Base-by-base conservation (phyloP, 441 rosid species). In the Populus hybrid region DNA sequence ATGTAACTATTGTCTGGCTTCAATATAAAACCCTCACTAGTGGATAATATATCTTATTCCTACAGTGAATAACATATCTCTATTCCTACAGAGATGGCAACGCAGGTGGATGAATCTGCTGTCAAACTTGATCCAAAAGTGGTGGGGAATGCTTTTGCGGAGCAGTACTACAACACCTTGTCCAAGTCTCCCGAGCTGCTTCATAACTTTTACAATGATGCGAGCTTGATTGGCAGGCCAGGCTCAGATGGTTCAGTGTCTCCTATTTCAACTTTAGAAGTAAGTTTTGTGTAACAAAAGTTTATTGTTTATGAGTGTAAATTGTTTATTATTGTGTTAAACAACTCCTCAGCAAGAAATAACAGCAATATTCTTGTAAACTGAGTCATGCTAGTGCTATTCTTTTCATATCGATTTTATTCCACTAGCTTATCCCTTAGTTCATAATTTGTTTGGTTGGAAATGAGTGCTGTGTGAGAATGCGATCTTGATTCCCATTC, bases 121-220 rank as follows among this genome's bases (percentile, higher is more conserved):
- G 6, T 21, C 26, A 63, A 63, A 23, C 82, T 78, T 32, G 59
- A 79, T n/a, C 69, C 86, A 1, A 67, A 81, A 36, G 72, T 79
- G 83, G 82, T 84, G 67, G 84, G 79, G 34, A 79, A 73, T 59
- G 77, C 78, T 32, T 84, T 84, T 74, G 84, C 82, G 28, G 77
- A 81, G 70, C 81, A 84, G 66, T 84, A 81, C 73, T 84, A 81
- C 57, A 79, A 67, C 59, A 6, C 63, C 28, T 40, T 81, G 20
- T 28, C 79, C 21, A 34, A 34, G 30, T 38, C 72, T 10, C 81
- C 86, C 16, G 81, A 81, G 59, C 1, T 12, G 0, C 87, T 83
- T 18, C 82, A 85, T 76, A 82, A 74, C 34, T 87, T 87, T 77
- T 87, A 85, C 69, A 84, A 85, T 11, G 79, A 87, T 46, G 26